Evolutionary conservation across 2,329 filamentous ascomycete genomes (phyloP).

Genomic region (Botryotinia convoluta): DNA sequence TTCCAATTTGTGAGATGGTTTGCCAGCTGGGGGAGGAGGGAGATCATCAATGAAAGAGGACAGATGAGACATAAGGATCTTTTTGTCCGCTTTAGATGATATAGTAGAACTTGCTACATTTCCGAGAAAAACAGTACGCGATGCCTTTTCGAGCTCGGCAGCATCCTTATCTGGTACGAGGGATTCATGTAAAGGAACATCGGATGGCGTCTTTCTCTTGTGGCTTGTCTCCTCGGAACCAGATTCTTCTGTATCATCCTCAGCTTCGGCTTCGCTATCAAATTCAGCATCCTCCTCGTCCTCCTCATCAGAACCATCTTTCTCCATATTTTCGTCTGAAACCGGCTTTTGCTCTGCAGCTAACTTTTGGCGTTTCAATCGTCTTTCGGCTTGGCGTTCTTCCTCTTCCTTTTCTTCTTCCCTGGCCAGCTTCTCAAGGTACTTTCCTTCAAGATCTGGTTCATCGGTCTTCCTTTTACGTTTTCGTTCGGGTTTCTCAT

Average conservation of each 20-base stretch:
- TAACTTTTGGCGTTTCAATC: slow-evolving; percentile 53
- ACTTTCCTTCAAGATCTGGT: slow-evolving; percentile 67
- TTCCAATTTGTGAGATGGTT: slow-evolving; percentile 69
- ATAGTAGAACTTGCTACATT: slow-evolving; percentile 86
- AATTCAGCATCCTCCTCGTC: slow-evolving; percentile 29
- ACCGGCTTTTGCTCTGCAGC: slow-evolving; percentile 41
- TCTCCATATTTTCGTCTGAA: slow-evolving; percentile 36
- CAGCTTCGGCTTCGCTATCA: slow-evolving; percentile 33
- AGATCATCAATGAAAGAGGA: slow-evolving; percentile 66
- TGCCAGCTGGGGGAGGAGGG: slow-evolving; percentile 45
- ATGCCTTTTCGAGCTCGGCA: slow-evolving; percentile 76
- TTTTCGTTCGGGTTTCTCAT: slow-evolving; percentile 47
- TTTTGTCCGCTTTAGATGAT: slow-evolving; percentile 76
- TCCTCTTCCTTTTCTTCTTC: slow-evolving; percentile 56
- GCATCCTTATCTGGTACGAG: slow-evolving; percentile 52
- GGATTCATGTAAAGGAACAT: slow-evolving; percentile 53
- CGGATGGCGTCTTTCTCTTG: slow-evolving; percentile 43
- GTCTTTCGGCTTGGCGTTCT: slow-evolving; percentile 42
- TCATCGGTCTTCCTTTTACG: slow-evolving; percentile 63
- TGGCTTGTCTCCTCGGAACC: slow-evolving; percentile 26
- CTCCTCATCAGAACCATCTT: slow-evolving; percentile 31
- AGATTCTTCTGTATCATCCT: slow-evolving; percentile 33
- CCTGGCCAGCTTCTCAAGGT: slow-evolving; percentile 63
- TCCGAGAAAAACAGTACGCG: slow-evolving; percentile 85
- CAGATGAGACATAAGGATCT: slow-evolving; percentile 72